Conservation (phyloP, 495 filamentous ascomycete genomes). For the Glutinoglossum americanum region DNA sequence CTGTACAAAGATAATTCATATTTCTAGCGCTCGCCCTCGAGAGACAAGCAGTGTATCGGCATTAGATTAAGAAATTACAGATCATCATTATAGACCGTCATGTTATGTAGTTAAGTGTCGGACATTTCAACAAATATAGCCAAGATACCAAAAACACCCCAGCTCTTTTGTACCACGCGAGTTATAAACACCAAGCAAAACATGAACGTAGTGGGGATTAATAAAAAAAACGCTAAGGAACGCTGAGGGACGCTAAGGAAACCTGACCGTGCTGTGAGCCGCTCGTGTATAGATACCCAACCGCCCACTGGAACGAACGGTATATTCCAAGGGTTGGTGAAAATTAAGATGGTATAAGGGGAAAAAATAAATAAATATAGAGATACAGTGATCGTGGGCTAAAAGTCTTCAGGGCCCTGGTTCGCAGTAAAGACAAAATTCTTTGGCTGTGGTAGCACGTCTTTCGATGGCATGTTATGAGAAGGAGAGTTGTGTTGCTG, state of each 20-base stretch:
- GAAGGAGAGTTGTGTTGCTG: neutral
- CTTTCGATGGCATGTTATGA: neutral
- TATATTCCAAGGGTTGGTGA: neutral
- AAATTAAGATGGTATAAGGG: neutral
- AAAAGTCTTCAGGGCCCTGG: slow-evolving; percentile 4
- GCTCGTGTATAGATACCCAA: neutral
- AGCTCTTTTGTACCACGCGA: neutral
- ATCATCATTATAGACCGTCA: neutral
- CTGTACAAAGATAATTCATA: too few species aligned
- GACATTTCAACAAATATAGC: neutral
- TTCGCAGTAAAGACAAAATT: slow-evolving; percentile 4
- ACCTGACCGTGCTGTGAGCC: neutral
- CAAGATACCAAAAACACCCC: neutral
- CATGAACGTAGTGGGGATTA: neutral
- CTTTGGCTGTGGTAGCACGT: neutral
- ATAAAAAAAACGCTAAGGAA: neutral
- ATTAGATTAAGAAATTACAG: neutral
- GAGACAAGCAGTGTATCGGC: neutral
- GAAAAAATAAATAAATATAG: neutral
- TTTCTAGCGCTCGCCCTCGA: neutral
- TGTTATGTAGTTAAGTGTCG: neutral
- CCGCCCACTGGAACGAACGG: neutral
- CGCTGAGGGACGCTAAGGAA: neutral
- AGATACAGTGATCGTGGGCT: neutral
- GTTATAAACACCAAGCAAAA: neutral